A percentile compares a stretch with the other conserved stretches of the same genome.
These are phyloP conservation scores for Tulasnella sp. DNA, from an alignment of 768 basidiomycete species.

Conservation along the genomic window DNA sequence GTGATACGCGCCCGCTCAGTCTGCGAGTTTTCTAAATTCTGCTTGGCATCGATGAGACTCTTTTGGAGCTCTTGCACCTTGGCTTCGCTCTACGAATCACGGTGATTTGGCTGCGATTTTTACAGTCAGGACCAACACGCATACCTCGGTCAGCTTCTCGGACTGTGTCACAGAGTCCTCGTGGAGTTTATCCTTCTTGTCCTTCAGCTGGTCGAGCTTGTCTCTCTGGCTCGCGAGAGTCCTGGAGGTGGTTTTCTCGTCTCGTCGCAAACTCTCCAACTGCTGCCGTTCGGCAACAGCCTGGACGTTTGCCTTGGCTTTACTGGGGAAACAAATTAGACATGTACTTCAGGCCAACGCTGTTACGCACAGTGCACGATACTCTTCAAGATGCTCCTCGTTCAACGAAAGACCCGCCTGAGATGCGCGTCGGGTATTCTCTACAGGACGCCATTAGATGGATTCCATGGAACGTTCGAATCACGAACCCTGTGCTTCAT, in stretches of 20 bases:
- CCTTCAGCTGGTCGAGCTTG: conserved; percentile 50
- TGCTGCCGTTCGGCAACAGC: conserved; percentile 81
- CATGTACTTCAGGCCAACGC: not conserved
- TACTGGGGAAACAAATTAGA: conserved; percentile 34
- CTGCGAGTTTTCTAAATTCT: conserved; percentile 74
- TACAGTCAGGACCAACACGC: conserved; percentile 14
- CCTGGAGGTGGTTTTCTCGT: conserved; percentile 63
- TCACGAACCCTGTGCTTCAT: conserved; percentile 61
- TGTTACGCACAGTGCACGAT: conserved; percentile 55
- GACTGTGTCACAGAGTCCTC: conserved; percentile 42
- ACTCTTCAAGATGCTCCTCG: conserved; percentile 77
- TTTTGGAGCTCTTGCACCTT: conserved; percentile 43
- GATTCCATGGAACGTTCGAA: not conserved
- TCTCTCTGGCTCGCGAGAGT: conserved; percentile 53
- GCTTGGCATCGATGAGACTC: conserved; percentile 53
- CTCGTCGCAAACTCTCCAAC: conserved; percentile 65
- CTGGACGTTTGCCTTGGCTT: conserved; percentile 61
- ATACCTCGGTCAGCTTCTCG: conserved; percentile 47
- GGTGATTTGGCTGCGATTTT: not conserved
- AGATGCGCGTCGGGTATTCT: conserved; percentile 60
- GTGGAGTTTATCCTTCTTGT: conserved; percentile 42
- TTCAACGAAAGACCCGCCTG: conserved; percentile 65
- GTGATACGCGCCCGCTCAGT: conserved; percentile 68
- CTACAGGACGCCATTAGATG: conserved; percentile 28
- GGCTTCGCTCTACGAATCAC: conserved; percentile 29